A percentile compares a stretch with the other conserved stretches of the same genome.
Evolutionary conservation across 176 grass and related monocot species (phyloP).

Genomic region (Lolium perenne): DNA sequence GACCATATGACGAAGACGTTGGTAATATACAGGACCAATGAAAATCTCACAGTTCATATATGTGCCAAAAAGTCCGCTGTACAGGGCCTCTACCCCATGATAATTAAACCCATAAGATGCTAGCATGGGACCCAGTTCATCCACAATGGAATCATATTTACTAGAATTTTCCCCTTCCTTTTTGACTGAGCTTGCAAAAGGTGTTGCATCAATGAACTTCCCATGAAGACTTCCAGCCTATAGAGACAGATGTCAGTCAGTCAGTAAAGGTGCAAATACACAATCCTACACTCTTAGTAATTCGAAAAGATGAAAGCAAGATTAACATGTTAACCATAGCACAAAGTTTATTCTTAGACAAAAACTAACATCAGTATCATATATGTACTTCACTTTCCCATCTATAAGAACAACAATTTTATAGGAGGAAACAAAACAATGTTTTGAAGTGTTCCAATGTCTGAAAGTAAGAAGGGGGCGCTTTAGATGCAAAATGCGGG

Average conservation of each 20-base stretch:
- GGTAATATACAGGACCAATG: constrained; percentile 97
- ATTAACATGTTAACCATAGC: constrained; percentile 12
- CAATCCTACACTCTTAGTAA: background rate
- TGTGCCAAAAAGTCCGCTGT: constrained; percentile 89
- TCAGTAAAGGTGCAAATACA: constrained; percentile 9
- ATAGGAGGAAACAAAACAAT: constrained; percentile 12
- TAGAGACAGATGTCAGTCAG: constrained; percentile 28
- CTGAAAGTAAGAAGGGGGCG: background rate
- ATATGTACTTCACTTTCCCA: background rate
- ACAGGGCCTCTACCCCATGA: constrained; percentile 81
- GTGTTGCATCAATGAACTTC: constrained; percentile 85
- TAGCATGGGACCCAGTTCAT: constrained; percentile 83
- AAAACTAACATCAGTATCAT: background rate
- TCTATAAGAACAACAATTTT: constrained; percentile 2
- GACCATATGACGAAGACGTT: constrained; percentile 98
- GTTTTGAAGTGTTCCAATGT: background rate
- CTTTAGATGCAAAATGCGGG: constrained; percentile 26
- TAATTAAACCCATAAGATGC: constrained; percentile 85
- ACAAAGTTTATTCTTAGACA: background rate
- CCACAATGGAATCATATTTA: constrained; percentile 57
- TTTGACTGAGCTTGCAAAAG: constrained; percentile 75
- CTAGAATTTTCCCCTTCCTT: constrained; percentile 35
- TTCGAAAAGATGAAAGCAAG: background rate
- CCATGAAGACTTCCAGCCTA: constrained; percentile 91
- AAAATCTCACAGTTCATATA: constrained; percentile 85